A percentile compares a stretch with the other conserved stretches of the same genome.
Conservation (phyloP, 2,329 filamentous ascomycete species). For the Penicillium olsonii region DNA sequence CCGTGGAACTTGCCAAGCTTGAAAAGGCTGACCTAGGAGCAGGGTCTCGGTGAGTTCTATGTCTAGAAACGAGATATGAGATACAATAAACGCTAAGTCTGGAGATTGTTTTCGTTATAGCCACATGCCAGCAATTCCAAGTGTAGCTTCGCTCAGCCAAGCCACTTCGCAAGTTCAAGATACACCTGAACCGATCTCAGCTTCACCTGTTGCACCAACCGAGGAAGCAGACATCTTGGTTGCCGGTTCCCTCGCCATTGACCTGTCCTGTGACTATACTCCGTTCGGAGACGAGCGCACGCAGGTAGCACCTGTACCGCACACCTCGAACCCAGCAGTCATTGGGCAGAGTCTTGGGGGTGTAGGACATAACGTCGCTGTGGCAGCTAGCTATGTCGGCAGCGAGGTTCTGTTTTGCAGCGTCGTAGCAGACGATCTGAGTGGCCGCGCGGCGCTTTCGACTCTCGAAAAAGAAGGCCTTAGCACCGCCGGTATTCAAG, state of each 20-base stretch:
- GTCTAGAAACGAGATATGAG: slow-evolving; percentile 24
- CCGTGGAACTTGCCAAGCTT: slow-evolving; percentile 61
- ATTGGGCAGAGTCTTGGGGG: slow-evolving; percentile 86
- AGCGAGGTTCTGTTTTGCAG: slow-evolving; percentile 73
- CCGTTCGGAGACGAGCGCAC: slow-evolving; percentile 44
- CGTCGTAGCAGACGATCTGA: slow-evolving; percentile 75
- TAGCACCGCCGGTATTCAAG: slow-evolving; percentile 66
- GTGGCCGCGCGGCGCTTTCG: slow-evolving; percentile 71
- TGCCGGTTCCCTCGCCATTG: slow-evolving; percentile 85
- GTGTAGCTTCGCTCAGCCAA: slow-evolving; percentile 25
- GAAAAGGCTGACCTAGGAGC: slow-evolving; percentile 40
- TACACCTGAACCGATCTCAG: slow-evolving; percentile 4
- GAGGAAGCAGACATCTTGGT: slow-evolving; percentile 70
- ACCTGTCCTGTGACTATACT: slow-evolving; percentile 79
- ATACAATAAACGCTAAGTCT: slow-evolving; percentile 36
- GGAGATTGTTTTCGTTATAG: slow-evolving; percentile 33
- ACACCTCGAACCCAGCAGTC: slow-evolving; percentile 82
- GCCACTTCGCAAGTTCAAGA: slow-evolving; percentile 2
- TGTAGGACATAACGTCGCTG: slow-evolving; percentile 87
- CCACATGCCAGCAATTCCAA: slow-evolving; percentile 38
- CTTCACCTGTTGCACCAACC: not conserved
- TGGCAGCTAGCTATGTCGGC: slow-evolving; percentile 73
- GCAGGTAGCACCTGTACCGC: slow-evolving; percentile 47
- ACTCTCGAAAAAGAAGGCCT: slow-evolving; percentile 61
- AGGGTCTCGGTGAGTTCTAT: slow-evolving; percentile 41